A percentile compares a stretch with the other conserved stretches of the same genome.
Conservation (phyloP, 2,329 filamentous ascomycete genomes). For the Dactylellina sp. region DNA sequence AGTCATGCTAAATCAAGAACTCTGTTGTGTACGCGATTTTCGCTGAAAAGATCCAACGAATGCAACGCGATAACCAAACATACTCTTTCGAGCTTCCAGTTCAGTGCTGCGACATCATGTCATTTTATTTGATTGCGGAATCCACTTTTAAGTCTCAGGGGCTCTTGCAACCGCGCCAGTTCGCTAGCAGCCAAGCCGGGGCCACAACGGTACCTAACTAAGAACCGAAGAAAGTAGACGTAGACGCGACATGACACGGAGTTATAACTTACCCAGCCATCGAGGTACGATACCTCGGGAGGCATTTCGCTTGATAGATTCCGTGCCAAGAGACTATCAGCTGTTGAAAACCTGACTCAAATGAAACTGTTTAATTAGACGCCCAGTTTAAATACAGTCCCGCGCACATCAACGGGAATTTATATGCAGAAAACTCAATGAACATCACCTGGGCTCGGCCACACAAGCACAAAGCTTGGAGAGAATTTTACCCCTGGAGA, state of each 20-base stretch:
- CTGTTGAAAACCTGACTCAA: neutral
- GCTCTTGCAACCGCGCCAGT: too few species aligned
- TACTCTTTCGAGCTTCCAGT: too few species aligned
- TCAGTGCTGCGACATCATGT: too few species aligned
- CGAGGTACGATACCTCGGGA: neutral
- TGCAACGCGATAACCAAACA: too few species aligned
- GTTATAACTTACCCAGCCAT: neutral
- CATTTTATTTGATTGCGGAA: too few species aligned
- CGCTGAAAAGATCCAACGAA: too few species aligned
- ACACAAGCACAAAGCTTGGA: neutral
- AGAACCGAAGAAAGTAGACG: neutral
- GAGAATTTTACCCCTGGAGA: neutral
- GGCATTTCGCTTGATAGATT: neutral
- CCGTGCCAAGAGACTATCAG: neutral
- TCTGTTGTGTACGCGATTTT: too few species aligned
- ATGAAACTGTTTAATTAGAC: neutral
- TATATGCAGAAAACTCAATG: neutral
- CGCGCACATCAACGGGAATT: conserved; percentile 12
- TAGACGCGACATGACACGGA: neutral
- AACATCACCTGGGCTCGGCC: neutral
- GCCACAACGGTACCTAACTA: too few species aligned
- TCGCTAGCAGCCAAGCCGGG: too few species aligned
- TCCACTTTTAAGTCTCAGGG: too few species aligned
- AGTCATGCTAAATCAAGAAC: too few species aligned
- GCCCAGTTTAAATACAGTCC: neutral